phyloP scores from a whole-genome alignment of 768 basidiomycete genomes.

The Exidia glandulosa region DNA sequence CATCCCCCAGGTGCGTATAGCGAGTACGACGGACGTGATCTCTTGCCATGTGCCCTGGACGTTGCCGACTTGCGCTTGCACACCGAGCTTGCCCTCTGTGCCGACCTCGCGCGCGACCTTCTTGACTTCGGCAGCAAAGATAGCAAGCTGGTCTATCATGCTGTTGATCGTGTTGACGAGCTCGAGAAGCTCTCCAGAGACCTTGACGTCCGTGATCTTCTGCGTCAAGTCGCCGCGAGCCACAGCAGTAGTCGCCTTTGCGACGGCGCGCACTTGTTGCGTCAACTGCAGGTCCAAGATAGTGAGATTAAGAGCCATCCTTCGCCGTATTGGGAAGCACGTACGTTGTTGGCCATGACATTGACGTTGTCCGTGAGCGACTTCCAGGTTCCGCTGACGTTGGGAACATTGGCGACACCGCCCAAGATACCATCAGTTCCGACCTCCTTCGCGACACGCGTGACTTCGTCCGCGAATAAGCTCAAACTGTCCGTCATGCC shows the following conservation, averaged over 20 bases:
- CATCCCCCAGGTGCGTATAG: neutral
- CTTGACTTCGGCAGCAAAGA: constrained; percentile 75
- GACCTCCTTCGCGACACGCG: constrained; percentile 86
- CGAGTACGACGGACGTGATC: constrained; percentile 63
- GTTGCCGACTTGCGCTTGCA: constrained; percentile 92
- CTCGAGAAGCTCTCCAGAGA: constrained; percentile 91
- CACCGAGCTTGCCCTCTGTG: constrained; percentile 96
- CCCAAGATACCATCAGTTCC: constrained; percentile 94
- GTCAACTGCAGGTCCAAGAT: constrained; percentile 59
- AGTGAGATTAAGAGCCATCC: neutral
- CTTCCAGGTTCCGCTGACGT: constrained; percentile 96
- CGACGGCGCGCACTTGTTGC: constrained; percentile 86
- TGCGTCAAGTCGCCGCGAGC: constrained; percentile 87
- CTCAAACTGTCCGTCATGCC: constrained; percentile 86
- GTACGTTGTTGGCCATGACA: constrained; percentile 85
- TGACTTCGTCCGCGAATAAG: constrained; percentile 75
- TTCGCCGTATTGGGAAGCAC: constrained; percentile 16
- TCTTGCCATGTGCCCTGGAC: constrained; percentile 98
- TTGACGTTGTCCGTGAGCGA: constrained; percentile 88
- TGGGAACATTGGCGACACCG: constrained; percentile 86
- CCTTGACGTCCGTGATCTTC: constrained; percentile 86
- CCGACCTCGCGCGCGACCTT: constrained; percentile 96
- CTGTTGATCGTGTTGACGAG: constrained; percentile 97
- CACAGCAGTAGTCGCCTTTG: constrained; percentile 90
- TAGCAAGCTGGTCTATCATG: constrained; percentile 58